Base-by-base conservation (phyloP, 208 protist species). In the Balamuthia mandrillaris region DNA sequence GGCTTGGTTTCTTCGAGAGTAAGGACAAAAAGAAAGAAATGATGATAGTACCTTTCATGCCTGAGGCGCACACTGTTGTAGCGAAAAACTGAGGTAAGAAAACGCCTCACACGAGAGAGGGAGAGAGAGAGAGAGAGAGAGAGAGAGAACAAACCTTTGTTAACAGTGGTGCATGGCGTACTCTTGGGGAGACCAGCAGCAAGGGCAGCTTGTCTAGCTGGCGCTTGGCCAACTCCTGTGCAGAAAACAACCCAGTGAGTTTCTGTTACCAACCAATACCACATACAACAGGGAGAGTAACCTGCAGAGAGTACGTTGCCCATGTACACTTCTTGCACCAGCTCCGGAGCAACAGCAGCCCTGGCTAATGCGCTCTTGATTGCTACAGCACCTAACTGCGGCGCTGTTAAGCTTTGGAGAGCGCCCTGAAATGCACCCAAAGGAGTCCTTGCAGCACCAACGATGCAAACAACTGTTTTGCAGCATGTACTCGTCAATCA, bases 31-130 rank as follows among this genome's bases (percentile, higher is more conserved):
- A n/a, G n/a, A n/a, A n/a, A n/a, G n/a, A n/a, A n/a, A n/a, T n/a
- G n/a, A n/a, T n/a, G n/a, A n/a, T n/a, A n/a, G n/a, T n/a, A n/a
- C n/a, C n/a, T 84, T 96, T 96, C 90, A 96, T 94, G 44, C 94
- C 93, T 3, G 92, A 95, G 29, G 92, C 86, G 87, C 95, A 97
- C 21, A 96, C 94, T 77, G n/a, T n/a, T n/a, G n/a, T n/a, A n/a
- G n/a, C n/a, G n/a, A n/a, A n/a, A n/a, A n/a, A n/a, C n/a, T n/a
- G n/a, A n/a, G n/a, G n/a, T n/a, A n/a, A n/a, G n/a, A n/a, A n/a
- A n/a, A n/a, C n/a, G n/a, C n/a, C n/a, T n/a, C n/a, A n/a, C n/a
- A n/a, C n/a, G n/a, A n/a, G n/a, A n/a, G n/a, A n/a, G n/a, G n/a
- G n/a, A n/a, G n/a, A n/a, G n/a, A n/a, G n/a, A n/a, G n/a, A n/a